Evolutionary conservation across 208 protist genomes (phyloP).

Genomic region (Balamuthia mandrillaris): DNA sequence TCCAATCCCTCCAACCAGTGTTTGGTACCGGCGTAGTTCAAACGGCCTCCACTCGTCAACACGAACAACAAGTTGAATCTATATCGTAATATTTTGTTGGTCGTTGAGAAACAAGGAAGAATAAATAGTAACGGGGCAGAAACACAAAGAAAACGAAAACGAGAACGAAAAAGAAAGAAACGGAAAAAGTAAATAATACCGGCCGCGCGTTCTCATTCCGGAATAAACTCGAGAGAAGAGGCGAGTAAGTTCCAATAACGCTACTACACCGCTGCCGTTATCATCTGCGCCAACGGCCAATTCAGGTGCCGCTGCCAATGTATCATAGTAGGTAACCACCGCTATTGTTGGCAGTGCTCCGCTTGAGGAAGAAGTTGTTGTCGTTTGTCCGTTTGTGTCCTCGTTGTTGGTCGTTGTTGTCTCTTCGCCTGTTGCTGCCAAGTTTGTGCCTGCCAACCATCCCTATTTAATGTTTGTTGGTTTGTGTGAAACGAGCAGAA

Average conservation of each 20-base stretch:
- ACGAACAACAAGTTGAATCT: slow-evolving; percentile 44
- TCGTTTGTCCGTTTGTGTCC: too few relatives aligned
- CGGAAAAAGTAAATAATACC: not conserved
- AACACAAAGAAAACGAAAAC: too few relatives aligned
- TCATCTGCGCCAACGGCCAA: not conserved
- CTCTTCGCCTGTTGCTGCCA: too few relatives aligned
- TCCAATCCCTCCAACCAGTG: slow-evolving; percentile 39
- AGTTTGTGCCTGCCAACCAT: too few relatives aligned
- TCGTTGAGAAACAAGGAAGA: too few relatives aligned
- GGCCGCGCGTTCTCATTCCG: not conserved
- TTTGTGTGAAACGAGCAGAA: too few relatives aligned
- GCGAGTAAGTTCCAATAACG: slow-evolving; percentile 42
- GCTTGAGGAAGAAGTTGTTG: too few relatives aligned
- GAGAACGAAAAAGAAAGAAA: not conserved
- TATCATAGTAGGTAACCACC: slow-evolving; percentile 34
- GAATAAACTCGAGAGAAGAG: slow-evolving; percentile 48
- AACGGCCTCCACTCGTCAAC: not conserved
- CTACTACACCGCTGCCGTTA: slow-evolving; percentile 28
- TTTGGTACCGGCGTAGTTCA: slow-evolving; percentile 43
- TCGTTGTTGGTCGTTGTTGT: too few relatives aligned
- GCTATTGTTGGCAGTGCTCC: slow-evolving; percentile 17
- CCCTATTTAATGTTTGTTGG: too few relatives aligned
- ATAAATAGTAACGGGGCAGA: too few relatives aligned
- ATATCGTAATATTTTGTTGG: too few relatives aligned
- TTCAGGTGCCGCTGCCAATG: not conserved